Evolutionary conservation across 306 rosid species (phyloP).

Genomic region (Cucurbita maxima): DNA sequence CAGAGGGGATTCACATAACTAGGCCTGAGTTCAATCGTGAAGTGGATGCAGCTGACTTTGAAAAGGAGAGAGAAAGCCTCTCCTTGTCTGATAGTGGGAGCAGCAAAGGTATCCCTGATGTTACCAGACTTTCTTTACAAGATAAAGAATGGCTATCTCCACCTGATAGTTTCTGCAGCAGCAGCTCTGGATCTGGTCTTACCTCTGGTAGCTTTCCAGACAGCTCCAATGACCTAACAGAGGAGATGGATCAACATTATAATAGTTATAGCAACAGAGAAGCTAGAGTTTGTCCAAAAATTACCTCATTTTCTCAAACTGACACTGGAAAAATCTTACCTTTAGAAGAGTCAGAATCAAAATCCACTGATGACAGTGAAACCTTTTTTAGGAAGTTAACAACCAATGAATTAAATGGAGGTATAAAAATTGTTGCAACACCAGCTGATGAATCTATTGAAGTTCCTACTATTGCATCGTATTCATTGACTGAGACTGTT

Average conservation of each 20-base stretch:
- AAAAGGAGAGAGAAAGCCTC: constrained; percentile 46
- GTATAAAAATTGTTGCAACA: constrained; percentile 10
- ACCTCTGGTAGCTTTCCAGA: constrained; percentile 43
- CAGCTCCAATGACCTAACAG: constrained; percentile 43
- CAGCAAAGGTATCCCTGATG: constrained; percentile 30
- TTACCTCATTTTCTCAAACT: constrained; percentile 23
- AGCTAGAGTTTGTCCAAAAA: constrained; percentile 12
- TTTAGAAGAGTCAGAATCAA: constrained; percentile 27
- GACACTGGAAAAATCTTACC: constrained; percentile 24
- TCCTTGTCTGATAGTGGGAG: constrained; percentile 37
- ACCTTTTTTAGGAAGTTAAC: constrained; percentile 16
- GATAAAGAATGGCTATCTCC: constrained; percentile 87
- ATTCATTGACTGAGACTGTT: constrained; percentile 19
- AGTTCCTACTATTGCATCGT: constrained; percentile 18
- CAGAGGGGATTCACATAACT: constrained; percentile 44
- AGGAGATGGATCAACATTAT: constrained; percentile 33
- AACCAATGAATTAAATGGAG: constrained; percentile 27
- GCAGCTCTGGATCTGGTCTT: constrained; percentile 53
- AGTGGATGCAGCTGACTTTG: constrained; percentile 38
- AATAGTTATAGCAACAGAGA: constrained; percentile 30
- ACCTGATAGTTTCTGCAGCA: constrained; percentile 67
- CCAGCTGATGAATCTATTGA: constrained; percentile 21
- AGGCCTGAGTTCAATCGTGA: constrained; percentile 52
- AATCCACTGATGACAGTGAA: constrained; percentile 19
- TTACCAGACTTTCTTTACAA: constrained; percentile 48